Base-by-base conservation (phyloP, 2,329 filamentous ascomycete genomes). In the Aspergillus sp. region DNA sequence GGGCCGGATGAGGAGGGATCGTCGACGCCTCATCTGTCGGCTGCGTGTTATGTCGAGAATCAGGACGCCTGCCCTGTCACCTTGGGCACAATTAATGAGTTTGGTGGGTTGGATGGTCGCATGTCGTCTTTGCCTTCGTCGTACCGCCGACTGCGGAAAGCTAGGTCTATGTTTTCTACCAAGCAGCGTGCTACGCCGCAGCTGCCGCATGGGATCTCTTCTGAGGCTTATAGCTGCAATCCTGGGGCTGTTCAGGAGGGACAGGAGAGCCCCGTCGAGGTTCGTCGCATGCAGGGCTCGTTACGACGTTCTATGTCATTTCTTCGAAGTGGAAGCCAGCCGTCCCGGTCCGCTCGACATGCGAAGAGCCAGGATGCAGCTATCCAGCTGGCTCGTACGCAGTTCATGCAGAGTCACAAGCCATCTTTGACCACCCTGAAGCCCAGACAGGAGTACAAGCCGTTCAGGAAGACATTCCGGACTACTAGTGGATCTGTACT, bases 121-220 rank as follows among this genome's bases (percentile, higher is more conserved):
- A 61, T 68, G 40, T 59, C 65, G 30, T 69, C 68, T 12, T 51
- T 64, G 40, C 71, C 72, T 28, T 75, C 72, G 4, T 74, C 72
- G 1, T 74, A 72, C 50, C 66, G 71, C 27, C 68, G 64, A 43
- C 60, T 75, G 29, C 68, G 69, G 30, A 74, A 70, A 51, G 63
- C 72, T 5, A 71, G 66, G 48, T 75, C 73, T n/a, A 71, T 74
- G 70, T 72, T 73, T 46, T 65, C 65, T 5, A 65, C 70, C 2
- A 60, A 65, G 43, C 64, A 62, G 32, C 59, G 63, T 30, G 50
- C 61, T 19, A 19, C 2, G 10, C 57, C 61, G 4, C 57, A 55
- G 26, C 43, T 49, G 4, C 10, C 50, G 27, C 50, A 58, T 42
- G 55, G 49, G 30, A 44, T 53, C 5, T 43, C 52, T 19, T 42